phyloP scores from a whole-genome alignment of 176 grass and related monocot genomes.

The Olyra latifolia region DNA sequence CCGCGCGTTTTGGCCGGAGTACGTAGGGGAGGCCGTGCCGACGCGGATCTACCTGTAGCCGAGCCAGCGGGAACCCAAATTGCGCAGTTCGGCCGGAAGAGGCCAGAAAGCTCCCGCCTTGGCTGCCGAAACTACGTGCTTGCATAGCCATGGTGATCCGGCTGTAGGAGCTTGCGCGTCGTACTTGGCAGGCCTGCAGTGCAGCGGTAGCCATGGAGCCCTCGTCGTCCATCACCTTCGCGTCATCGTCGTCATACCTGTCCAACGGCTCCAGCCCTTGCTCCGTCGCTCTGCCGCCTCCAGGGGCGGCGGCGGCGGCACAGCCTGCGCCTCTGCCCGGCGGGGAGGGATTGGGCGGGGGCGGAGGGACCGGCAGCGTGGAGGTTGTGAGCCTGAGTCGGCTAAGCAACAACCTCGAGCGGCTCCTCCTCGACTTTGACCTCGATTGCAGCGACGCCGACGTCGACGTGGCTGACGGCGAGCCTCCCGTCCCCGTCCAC shows the following conservation, averaged over 20 bases:
- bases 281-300: slow-evolving; percentile 11
- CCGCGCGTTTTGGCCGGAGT: not conserved
- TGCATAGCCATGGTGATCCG: slow-evolving; percentile 27
- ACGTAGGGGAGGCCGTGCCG: slow-evolving; percentile 14
- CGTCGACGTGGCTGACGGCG: slow-evolving; percentile 62
- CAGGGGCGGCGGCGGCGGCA: slow-evolving; percentile 5
- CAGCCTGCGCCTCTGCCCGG: not conserved
- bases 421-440: slow-evolving; percentile 59
- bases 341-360: slow-evolving; percentile 6
- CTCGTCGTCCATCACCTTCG: slow-evolving; percentile 69
- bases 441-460: slow-evolving; percentile 93
- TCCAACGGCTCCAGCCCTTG: slow-evolving; percentile 68
- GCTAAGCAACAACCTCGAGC: slow-evolving; percentile 82
- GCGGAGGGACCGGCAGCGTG: slow-evolving; percentile 31
- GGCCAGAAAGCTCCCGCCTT: slow-evolving; percentile 16
- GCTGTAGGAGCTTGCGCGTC: slow-evolving; percentile 19
- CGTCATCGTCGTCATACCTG: slow-evolving; percentile 62
- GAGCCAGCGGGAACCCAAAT: not conserved
- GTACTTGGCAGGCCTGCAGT: not conserved
- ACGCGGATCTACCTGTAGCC: slow-evolving; percentile 44
- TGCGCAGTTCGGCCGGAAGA: slow-evolving; percentile 2
- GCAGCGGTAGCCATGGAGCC: slow-evolving; percentile 45
- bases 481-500: slow-evolving; percentile 63
- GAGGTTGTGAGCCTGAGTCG: slow-evolving; percentile 67
- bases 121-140: slow-evolving; percentile 26